Percentiles rank a stretch among this genome's conserved stretches.
These are phyloP conservation scores for Solanum medicagineum DNA, from an alignment of 257 asterid species.

Conservation along the genomic window DNA sequence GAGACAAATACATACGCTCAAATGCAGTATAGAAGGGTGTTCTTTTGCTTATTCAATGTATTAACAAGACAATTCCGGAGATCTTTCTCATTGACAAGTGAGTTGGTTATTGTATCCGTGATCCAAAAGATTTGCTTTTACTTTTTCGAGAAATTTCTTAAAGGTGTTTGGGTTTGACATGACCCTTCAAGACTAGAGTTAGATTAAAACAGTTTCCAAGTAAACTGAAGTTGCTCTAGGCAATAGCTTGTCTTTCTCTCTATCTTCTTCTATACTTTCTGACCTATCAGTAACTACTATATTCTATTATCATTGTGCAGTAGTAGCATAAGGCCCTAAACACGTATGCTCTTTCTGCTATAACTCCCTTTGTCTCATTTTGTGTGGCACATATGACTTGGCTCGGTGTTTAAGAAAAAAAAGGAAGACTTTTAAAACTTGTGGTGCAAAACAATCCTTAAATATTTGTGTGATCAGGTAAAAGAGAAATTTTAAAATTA, in stretches of 20 bases:
- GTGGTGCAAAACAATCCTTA: no score
- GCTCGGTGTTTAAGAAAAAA: no score
- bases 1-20: background rate
- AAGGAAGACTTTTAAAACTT: no score
- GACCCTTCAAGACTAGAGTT: background rate
- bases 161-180: background rate
- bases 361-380: no score
- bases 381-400: no score
- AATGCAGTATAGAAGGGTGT: background rate
- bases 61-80: background rate
- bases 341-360: background rate
- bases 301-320: background rate
- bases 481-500: no score
- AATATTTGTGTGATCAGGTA: no score
- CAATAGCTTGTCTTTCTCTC: background rate
- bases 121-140: background rate
- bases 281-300: background rate
- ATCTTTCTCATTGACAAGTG: background rate
- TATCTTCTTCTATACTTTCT: background rate
- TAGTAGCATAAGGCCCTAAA: background rate
- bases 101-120: background rate
- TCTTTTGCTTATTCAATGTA: background rate
- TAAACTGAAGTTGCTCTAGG: background rate
- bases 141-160: background rate
- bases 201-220: background rate